These are phyloP conservation scores for Fusarium redolens DNA, from an alignment of 2,329 filamentous ascomycete genomes.

Conservation along the genomic window DNA sequence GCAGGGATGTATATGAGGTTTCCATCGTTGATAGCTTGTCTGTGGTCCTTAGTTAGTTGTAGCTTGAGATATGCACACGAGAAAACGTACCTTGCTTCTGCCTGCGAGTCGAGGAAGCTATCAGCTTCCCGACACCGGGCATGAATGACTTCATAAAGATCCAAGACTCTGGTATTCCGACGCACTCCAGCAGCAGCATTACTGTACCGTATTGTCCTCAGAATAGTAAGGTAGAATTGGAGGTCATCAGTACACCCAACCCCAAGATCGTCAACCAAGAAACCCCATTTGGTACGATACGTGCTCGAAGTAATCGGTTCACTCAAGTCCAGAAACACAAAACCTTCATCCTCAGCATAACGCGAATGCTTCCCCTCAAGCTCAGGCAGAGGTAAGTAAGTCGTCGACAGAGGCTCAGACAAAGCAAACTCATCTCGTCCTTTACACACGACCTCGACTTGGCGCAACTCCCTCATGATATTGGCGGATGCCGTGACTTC, in stretches of 20 bases:
- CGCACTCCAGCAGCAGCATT: conserved; percentile 15
- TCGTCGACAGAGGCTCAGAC: neutral
- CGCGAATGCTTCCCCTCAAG: conserved; percentile 30
- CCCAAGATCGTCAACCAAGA: conserved; percentile 32
- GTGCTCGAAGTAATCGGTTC: conserved; percentile 18
- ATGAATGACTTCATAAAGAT: conserved; percentile 37
- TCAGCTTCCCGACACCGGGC: conserved; percentile 28
- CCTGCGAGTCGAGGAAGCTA: conserved; percentile 3
- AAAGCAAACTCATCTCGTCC: neutral
- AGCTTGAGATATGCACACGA: accelerated
- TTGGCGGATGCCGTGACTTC: neutral
- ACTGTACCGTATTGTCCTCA: conserved; percentile 5
- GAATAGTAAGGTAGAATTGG: conserved; percentile 29
- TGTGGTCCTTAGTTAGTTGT: neutral
- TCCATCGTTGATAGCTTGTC: neutral
- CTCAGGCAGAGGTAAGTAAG: conserved; percentile 32
- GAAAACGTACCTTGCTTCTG: conserved; percentile 13
- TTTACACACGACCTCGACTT: conserved; percentile 25
- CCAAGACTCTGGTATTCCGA: conserved; percentile 5
- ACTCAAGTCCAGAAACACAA: conserved; percentile 25
- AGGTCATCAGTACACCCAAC: conserved; percentile 35
- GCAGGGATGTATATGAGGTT: conserved; percentile 28
- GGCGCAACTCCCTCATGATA: conserved; percentile 11
- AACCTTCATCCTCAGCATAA: conserved; percentile 28
- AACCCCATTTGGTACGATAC: conserved; percentile 32